Evolutionary conservation across 2,329 filamentous ascomycete species (phyloP), one percentile per base, ranked within the genome.

Genomic region (Aureobasidium vineae): DNA sequence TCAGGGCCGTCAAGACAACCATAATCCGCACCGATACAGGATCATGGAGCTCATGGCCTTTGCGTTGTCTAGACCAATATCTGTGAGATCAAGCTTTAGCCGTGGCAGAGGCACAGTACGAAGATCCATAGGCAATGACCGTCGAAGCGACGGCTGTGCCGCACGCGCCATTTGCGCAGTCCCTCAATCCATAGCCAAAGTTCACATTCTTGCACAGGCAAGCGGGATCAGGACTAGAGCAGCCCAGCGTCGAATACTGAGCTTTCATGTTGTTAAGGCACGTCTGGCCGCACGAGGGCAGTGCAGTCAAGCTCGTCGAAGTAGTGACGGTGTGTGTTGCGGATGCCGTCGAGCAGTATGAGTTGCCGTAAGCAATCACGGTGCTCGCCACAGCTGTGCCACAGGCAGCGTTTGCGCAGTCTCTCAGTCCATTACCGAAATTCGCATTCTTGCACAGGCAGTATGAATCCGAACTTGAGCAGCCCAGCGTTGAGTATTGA

Each of bases 181-280:
- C 36, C 19, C 53, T 41, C 5, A 57, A 11, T 21, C 33, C 53
- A 16, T 57, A 26, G 1, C 53, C 53, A 23, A 57, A 57, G 53
- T 57, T 26, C 3, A 26, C 26, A 26, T 57, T 57, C 5, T 36
- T 26, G 28, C 36, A 57, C 28, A 57, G 28, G 33, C 53, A 57
- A n/a, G 28, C 28, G 8, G 21, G 13, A 26, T 57, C 36, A 8
- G 16, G 13, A 40, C n/a, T 26, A 6, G 53, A 57, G 28, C 53
- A 57, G n/a, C 36, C 53, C 33, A 57, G 53, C 38, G 28, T 40
- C 13, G 28, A 15, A 31, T 19, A 33, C 26, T 57, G 53, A 40
- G 31, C 53, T 11, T 38, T 41, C 60, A 50, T 53, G 60, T 63
- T 63, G 60, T 36, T 52, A 3, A 61, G 13, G 21, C 57, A 61